phyloP scores from a whole-genome alignment of 306 rosid genomes.

The Ammopiptanthus mongolicus region DNA sequence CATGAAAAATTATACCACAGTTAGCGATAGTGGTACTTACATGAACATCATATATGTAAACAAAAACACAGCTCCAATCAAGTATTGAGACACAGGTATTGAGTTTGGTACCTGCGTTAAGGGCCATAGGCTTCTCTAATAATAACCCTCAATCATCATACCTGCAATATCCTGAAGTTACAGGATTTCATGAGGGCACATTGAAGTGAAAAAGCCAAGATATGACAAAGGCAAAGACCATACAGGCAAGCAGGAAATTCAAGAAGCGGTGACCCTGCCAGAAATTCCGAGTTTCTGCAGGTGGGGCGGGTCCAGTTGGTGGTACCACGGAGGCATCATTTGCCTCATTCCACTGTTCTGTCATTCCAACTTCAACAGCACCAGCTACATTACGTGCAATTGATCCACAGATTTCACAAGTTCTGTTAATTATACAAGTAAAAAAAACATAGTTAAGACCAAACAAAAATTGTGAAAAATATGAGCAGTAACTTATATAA shows the following conservation, averaged over 20 bases:
- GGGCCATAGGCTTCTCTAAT: background rate
- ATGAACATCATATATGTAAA: slow-evolving; percentile 22
- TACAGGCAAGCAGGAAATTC: slow-evolving; percentile 57
- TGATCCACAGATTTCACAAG: slow-evolving; percentile 74
- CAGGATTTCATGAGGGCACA: slow-evolving; percentile 46
- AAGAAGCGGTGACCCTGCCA: slow-evolving; percentile 74
- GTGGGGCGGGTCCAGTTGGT: slow-evolving; percentile 21
- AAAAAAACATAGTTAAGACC: background rate
- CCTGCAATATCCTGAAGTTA: background rate
- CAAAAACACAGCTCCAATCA: slow-evolving; percentile 15
- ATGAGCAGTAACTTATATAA: too few species aligned
- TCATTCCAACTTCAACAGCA: slow-evolving; percentile 37
- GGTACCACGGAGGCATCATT: slow-evolving; percentile 34
- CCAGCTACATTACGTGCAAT: slow-evolving; percentile 52
- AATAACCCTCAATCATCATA: slow-evolving; percentile 12
- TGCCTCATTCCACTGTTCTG: slow-evolving; percentile 47
- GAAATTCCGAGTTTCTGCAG: slow-evolving; percentile 42
- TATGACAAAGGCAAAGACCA: slow-evolving; percentile 65
- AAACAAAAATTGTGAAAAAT: background rate
- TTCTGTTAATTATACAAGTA: slow-evolving; percentile 30
- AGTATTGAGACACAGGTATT: background rate
- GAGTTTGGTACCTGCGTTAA: slow-evolving; percentile 3
- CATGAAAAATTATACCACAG: slow-evolving; percentile 17
- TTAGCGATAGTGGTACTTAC: slow-evolving; percentile 7
- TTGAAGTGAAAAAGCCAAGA: slow-evolving; percentile 76